Conservation (phyloP, 108 stramenopile species). For the Fragilaria radians region DNA sequence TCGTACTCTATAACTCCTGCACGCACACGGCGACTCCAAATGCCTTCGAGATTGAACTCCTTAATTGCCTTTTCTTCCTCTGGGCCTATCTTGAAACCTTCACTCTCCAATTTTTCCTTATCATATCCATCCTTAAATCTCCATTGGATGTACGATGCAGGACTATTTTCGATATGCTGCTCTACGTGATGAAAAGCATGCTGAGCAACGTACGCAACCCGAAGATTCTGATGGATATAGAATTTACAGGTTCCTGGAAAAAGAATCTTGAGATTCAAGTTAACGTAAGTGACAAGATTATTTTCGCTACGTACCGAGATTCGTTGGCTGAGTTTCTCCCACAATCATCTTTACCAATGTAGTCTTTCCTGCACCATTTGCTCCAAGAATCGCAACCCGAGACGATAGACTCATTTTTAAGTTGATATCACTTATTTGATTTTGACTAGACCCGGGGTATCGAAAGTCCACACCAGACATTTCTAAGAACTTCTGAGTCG, state of each 20-base stretch:
- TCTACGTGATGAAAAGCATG: slow-evolving; percentile 96
- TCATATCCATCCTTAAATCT: slow-evolving; percentile 92
- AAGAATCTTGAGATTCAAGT: too few relatives aligned
- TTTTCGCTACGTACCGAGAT: too few relatives aligned
- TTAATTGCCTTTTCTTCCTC: slow-evolving; percentile 91
- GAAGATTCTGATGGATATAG: slow-evolving; percentile 88
- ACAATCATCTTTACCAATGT: slow-evolving; percentile 92
- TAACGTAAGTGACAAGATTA: too few relatives aligned
- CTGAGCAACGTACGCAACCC: slow-evolving; percentile 95
- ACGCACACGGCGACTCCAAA: slow-evolving; percentile 90
- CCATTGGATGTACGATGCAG: slow-evolving; percentile 96
- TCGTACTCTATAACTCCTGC: slow-evolving; percentile 88
- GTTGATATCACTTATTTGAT: slow-evolving; percentile 64
- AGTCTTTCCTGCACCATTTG: slow-evolving; percentile 91
- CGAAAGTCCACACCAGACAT: slow-evolving; percentile 85
- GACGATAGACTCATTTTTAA: slow-evolving; percentile 88
- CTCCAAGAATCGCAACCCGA: slow-evolving; percentile 81
- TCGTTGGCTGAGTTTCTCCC: slow-evolving; percentile 85
- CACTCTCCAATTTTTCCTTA: slow-evolving; percentile 80
- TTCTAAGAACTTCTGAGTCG: slow-evolving; percentile 94
- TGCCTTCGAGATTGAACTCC: slow-evolving; percentile 86
- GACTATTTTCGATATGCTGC: slow-evolving; percentile 85
- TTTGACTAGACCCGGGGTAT: slow-evolving; percentile 67
- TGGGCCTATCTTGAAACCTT: slow-evolving; percentile 80
- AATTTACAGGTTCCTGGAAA: slow-evolving; percentile 67